Evolutionary conservation across 129 eudicot species (phyloP), one percentile per base, ranked within the genome.

Genomic region (Apium graveolens): DNA sequence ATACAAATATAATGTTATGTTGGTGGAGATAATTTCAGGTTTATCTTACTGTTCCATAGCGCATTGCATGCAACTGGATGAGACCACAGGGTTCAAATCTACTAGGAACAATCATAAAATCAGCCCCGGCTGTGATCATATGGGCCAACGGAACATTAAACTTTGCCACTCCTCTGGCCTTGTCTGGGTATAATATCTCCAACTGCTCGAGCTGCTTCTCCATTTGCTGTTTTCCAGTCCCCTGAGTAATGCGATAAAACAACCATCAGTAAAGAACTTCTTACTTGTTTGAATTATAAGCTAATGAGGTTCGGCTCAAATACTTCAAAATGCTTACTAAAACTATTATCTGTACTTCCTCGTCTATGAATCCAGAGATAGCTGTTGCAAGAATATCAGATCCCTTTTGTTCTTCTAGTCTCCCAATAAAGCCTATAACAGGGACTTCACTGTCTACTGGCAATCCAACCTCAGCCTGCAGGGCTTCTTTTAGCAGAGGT

Each of bases 371-470:
- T 24, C 82, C 78, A 2, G 94, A 85, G 18, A 90, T 85, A 32
- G 94, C 91, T 80, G 78, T 87, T n/a, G 85, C 90, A 72, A 90
- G 89, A 53, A 87, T 85, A 81, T 90, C 94, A 4, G 91, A 87
- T 53, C 94, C 94, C 43, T 90, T 90, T 49, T 90, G 91, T 66
- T 90, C 91, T 80, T 90, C 94, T 49, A 90, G 88, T 78, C 94
- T 76, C 5, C 94, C 94, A 7, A 90, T 90, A 80, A 90, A 90
- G 29, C 94, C 94, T 49, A 90, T 85, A 29, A 90, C 84, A 5
- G 94, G 94, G 48, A 85, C 77, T 49, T 75, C 80, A 21, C 74
- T 81, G 78, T 87, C 88, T 24, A 87, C 90, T 1, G 88, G 88
- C 70, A 90, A 85, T 43, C 94, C 94, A 76, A 87, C 88, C 72